Conservation (phyloP, 768 basidiomycete genomes). For the Termitomyces sp. region DNA sequence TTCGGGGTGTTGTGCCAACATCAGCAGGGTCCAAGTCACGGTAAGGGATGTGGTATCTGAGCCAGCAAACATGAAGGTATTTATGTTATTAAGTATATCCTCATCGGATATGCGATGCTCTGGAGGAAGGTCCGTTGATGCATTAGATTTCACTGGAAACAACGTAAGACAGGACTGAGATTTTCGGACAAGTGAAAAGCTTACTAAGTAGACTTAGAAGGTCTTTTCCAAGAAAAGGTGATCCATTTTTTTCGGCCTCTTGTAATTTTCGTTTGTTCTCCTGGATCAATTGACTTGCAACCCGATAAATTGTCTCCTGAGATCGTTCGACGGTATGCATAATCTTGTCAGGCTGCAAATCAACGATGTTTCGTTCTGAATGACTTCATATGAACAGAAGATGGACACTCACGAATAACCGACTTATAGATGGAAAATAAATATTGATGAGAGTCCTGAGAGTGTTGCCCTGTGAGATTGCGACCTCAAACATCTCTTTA, state of each 20-base stretch:
- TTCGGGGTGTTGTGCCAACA: constrained; percentile 62
- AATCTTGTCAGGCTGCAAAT: constrained; percentile 46
- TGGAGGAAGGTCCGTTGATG: constrained; percentile 58
- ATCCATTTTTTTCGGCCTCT: constrained; percentile 50
- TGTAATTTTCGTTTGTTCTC: constrained; percentile 72
- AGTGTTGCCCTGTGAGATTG: constrained; percentile 50
- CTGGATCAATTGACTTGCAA: constrained; percentile 71
- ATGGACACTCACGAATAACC: constrained; percentile 45
- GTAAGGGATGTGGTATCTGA: constrained; percentile 83
- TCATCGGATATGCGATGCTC: constrained; percentile 80
- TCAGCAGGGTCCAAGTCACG: constrained; percentile 78
- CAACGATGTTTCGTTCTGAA: neutral
- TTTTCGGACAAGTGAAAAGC: constrained; percentile 21
- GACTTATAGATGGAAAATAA: constrained; percentile 52
- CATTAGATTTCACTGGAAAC: constrained; percentile 73
- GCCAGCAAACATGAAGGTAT: constrained; percentile 88
- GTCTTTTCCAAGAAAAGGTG: constrained; percentile 59
- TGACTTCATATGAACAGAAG: neutral
- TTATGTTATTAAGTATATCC: constrained; percentile 81
- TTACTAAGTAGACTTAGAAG: constrained; percentile 70
- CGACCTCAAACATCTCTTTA: constrained; percentile 80
- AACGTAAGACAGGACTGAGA: neutral
- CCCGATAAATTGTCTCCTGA: constrained; percentile 55
- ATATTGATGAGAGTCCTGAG: constrained; percentile 42
- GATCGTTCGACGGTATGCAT: constrained; percentile 47